These are phyloP conservation scores for Artemisia tridentata DNA, from an alignment of 129 eudicot species.

Conservation along the genomic window DNA sequence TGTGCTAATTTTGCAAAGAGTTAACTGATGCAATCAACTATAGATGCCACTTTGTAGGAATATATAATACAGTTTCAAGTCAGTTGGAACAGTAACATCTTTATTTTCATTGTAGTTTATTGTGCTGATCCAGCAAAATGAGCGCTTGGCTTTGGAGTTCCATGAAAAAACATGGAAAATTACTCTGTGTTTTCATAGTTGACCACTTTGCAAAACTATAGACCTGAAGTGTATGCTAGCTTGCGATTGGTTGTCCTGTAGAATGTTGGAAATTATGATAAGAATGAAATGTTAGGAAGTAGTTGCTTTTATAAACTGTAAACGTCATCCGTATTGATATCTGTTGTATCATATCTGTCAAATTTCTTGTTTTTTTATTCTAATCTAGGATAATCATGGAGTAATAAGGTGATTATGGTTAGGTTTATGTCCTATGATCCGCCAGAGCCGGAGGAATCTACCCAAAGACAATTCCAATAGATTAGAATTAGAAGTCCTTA, in stretches of 20 bases:
- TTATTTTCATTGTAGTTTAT: background rate
- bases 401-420: too few relatives aligned
- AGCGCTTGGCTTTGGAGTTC: too few relatives aligned
- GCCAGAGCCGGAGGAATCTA: too few relatives aligned
- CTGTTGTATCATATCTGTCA: too few relatives aligned
- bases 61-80: conserved; percentile 5
- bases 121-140: background rate
- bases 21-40: background rate
- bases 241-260: background rate
- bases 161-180: too few relatives aligned
- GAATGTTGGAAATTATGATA: background rate
- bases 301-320: background rate
- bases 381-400: too few relatives aligned
- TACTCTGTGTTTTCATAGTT: background rate
- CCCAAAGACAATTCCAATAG: too few relatives aligned
- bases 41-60: conserved; percentile 2
- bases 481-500: too few relatives aligned
- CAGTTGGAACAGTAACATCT: background rate
- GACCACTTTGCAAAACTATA: background rate
- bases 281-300: conserved; percentile 8
- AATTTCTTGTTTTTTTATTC: too few relatives aligned
- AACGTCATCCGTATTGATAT: background rate
- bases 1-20: background rate
- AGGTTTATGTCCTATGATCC: too few relatives aligned
- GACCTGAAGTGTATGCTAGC: background rate